Percentiles rank a stretch among this genome's conserved stretches.
Evolutionary conservation across 208 protist genomes (phyloP).

Genomic region (Acanthamoeba royreba): DNA sequence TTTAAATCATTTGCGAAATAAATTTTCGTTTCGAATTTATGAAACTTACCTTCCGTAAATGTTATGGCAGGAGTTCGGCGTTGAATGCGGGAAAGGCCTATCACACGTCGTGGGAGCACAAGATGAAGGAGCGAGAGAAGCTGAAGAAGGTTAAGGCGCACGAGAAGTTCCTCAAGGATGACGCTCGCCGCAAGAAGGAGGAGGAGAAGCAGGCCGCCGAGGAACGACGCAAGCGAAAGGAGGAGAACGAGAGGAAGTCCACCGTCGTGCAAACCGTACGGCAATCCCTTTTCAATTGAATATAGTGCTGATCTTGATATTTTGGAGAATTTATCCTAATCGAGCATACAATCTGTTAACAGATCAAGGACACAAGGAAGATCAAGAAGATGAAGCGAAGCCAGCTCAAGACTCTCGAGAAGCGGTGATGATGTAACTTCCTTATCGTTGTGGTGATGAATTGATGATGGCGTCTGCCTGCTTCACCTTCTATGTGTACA

Average conservation of each 20-base stretch:
- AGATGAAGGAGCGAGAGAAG: neutral
- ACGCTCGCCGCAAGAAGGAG: neutral
- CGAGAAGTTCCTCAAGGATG: neutral
- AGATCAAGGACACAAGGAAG: conserved; percentile 14
- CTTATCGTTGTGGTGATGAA: too few relatives aligned
- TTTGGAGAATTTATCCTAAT: neutral
- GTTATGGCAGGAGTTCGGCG: neutral
- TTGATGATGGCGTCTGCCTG: too few relatives aligned
- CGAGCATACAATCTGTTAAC: too few relatives aligned
- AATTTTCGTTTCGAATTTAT: neutral
- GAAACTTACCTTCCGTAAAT: neutral
- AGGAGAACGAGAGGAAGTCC: conserved; percentile 3
- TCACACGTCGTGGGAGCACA: neutral
- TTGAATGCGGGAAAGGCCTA: neutral
- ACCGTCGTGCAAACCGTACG: neutral
- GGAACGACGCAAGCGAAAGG: neutral
- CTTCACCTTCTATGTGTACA: neutral
- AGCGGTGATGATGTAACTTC: conserved; percentile 7
- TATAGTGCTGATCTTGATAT: neutral
- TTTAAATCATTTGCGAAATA: neutral
- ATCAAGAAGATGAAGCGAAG: conserved; percentile 30
- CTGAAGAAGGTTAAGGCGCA: neutral
- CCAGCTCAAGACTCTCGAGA: conserved; percentile 5
- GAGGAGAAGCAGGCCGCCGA: neutral
- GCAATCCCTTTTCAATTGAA: neutral